Percentiles rank a stretch among this genome's conserved stretches.
Conservation (phyloP, 352 stramenopile genomes). For the Thalassiosira hispida region DNA sequence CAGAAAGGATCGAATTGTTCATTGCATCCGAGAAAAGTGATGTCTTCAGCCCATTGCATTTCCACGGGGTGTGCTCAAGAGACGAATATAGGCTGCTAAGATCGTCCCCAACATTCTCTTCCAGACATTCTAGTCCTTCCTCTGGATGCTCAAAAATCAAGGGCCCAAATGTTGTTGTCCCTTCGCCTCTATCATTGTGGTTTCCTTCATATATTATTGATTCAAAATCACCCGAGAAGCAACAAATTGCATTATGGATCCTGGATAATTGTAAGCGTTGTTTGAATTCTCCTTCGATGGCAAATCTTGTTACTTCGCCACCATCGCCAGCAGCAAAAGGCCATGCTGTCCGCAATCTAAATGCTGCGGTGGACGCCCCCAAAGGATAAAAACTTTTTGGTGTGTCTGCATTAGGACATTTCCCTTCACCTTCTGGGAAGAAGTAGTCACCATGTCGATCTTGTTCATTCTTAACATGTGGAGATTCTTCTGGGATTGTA, state of each 20-base stretch:
- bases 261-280: slow-evolving; percentile 67
- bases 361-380: slow-evolving; percentile 1
- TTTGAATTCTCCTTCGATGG: slow-evolving; percentile 74
- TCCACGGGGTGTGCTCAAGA: slow-evolving; percentile 38
- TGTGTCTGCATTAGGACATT: slow-evolving; percentile 30
- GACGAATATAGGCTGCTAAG: slow-evolving; percentile 25
- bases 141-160: slow-evolving; percentile 48
- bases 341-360: slow-evolving; percentile 43
- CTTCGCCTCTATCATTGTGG: slow-evolving; percentile 38
- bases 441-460: slow-evolving; percentile 29
- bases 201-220: slow-evolving; percentile 57
- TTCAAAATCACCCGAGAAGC: slow-evolving; percentile 72
- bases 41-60: slow-evolving; percentile 17
- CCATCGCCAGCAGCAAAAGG: slow-evolving; percentile 44
- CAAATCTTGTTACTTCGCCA: slow-evolving; percentile 52
- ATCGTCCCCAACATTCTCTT: slow-evolving; percentile 13
- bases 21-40: slow-evolving; percentile 20
- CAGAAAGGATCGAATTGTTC: neutral
- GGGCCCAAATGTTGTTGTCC: slow-evolving; percentile 70
- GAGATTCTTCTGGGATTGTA: slow-evolving; percentile 9
- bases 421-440: slow-evolving; percentile 25
- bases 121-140: slow-evolving; percentile 4
- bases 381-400: slow-evolving; percentile 38
- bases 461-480: slow-evolving; percentile 18
- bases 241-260: slow-evolving; percentile 83